Conservation (phyloP, 441 rosid species). For the Breynia disticha region DNA sequence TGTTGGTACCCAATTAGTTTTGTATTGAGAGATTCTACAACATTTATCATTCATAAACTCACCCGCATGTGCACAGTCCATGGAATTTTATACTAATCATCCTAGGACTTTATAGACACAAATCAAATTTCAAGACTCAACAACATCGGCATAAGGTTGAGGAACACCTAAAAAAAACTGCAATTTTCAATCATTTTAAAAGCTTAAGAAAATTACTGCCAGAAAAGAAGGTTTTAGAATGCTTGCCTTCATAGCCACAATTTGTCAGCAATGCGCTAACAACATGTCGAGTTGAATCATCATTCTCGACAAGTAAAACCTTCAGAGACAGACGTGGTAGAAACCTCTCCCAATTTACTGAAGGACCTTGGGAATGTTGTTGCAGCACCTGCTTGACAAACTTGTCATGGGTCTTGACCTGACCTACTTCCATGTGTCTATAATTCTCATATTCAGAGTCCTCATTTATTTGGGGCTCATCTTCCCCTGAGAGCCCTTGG, state of each 20-base stretch:
- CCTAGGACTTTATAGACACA: no score
- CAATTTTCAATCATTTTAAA: no score
- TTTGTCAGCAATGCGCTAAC: slow-evolving; percentile 37
- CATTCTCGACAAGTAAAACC: slow-evolving; percentile 49
- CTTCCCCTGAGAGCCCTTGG: slow-evolving; percentile 31
- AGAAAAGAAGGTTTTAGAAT: neutral
- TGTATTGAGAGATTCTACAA: no score
- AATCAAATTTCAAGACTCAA: no score
- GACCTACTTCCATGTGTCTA: slow-evolving; percentile 15
- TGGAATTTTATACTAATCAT: no score
- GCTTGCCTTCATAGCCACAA: slow-evolving; percentile 44
- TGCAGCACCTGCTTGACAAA: slow-evolving; percentile 13
- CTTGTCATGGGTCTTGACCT: slow-evolving; percentile 6
- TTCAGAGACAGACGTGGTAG: slow-evolving; percentile 35
- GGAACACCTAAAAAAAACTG: no score
- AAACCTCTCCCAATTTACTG: slow-evolving; percentile 32
- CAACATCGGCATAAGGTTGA: no score
- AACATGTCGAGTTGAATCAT: slow-evolving; percentile 43
- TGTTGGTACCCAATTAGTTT: no score
- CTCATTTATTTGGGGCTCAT: slow-evolving; percentile 24
- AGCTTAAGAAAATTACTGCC: no score
- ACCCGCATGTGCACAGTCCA: no score
- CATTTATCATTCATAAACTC: no score
- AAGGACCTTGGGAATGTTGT: slow-evolving; percentile 20
- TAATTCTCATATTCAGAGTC: slow-evolving; percentile 17